phyloP scores from a whole-genome alignment of 2,329 filamentous ascomycete species.

The Aquanectria penicillioides region DNA sequence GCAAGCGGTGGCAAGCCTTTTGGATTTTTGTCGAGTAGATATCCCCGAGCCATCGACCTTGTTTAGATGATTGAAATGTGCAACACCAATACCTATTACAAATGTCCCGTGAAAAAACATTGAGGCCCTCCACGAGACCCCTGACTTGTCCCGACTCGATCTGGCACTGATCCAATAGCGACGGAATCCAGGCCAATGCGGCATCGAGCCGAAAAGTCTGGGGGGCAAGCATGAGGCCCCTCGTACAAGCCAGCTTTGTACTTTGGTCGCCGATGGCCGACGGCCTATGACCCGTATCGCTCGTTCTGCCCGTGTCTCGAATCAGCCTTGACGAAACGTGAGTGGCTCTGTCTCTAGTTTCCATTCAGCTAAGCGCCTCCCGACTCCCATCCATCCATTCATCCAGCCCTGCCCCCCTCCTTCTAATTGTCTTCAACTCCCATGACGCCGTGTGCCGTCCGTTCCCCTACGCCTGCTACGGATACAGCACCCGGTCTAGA shows the following conservation, averaged over 20 bases:
- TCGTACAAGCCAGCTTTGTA: background rate
- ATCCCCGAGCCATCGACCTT: slow-evolving; percentile 35
- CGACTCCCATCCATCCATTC: background rate
- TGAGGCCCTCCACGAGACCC: slow-evolving; percentile 12
- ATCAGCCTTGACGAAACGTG: background rate
- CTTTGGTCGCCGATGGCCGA: slow-evolving; percentile 11
- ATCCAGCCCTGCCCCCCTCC: too few species aligned
- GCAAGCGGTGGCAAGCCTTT: slow-evolving; percentile 23
- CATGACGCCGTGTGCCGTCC: background rate
- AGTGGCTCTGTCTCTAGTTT: slow-evolving; percentile 1
- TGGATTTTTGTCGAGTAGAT: slow-evolving; percentile 34
- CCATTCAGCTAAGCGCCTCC: background rate
- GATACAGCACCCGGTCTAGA: background rate
- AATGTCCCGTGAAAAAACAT: background rate
- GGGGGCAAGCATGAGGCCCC: background rate
- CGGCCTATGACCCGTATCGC: slow-evolving; percentile 1
- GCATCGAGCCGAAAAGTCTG: background rate
- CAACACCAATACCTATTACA: slow-evolving; percentile 19
- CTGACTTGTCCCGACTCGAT: slow-evolving; percentile 9
- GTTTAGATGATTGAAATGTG: slow-evolving; percentile 33
- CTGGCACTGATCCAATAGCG: slow-evolving; percentile 4
- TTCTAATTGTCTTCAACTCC: background rate
- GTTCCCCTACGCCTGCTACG: slow-evolving; percentile 1
- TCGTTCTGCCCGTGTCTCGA: background rate
- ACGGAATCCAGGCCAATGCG: background rate